These are phyloP conservation scores for Oryza longistaminata DNA, from an alignment of 176 grass and related monocot genomes.

Conservation along the genomic window DNA sequence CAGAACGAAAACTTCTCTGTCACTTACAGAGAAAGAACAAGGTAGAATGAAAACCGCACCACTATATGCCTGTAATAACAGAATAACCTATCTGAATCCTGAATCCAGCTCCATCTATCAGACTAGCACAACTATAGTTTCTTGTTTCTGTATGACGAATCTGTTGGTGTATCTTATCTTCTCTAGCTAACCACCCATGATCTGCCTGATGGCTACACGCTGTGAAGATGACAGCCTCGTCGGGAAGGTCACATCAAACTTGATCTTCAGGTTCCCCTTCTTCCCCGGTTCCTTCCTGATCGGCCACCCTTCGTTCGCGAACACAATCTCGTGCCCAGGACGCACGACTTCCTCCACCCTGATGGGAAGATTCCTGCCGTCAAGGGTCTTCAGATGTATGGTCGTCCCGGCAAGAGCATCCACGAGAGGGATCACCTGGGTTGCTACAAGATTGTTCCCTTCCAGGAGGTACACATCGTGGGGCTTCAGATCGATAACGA, in stretches of 20 bases:
- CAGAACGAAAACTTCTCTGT: neutral
- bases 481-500: constrained; percentile 65
- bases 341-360: constrained; percentile 55
- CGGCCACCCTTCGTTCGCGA: constrained; percentile 57
- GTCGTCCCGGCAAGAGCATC: constrained; percentile 57
- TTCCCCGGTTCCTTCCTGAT: constrained; percentile 55
- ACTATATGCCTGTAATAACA: constrained; percentile 9
- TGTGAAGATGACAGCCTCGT: constrained; percentile 41
- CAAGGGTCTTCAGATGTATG: constrained; percentile 52
- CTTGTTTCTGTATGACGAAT: constrained; percentile 30
- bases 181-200: constrained; percentile 34
- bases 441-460: constrained; percentile 57
- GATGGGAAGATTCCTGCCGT: constrained; percentile 47
- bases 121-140: constrained; percentile 6
- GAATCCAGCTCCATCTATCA: constrained; percentile 14
- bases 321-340: constrained; percentile 52
- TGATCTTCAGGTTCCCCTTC: constrained; percentile 57
- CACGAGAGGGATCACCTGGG: constrained; percentile 50
- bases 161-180: neutral
- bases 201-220: constrained; percentile 39
- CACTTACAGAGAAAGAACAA: constrained; percentile 26
- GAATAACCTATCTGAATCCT: constrained; percentile 16
- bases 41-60: neutral
- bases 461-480: constrained; percentile 68
- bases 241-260: constrained; percentile 58